Percentiles rank a stretch among this genome's conserved stretches.
phyloP scores from a whole-genome alignment of 352 stramenopile species.

The Pythium utonaiense region DNA sequence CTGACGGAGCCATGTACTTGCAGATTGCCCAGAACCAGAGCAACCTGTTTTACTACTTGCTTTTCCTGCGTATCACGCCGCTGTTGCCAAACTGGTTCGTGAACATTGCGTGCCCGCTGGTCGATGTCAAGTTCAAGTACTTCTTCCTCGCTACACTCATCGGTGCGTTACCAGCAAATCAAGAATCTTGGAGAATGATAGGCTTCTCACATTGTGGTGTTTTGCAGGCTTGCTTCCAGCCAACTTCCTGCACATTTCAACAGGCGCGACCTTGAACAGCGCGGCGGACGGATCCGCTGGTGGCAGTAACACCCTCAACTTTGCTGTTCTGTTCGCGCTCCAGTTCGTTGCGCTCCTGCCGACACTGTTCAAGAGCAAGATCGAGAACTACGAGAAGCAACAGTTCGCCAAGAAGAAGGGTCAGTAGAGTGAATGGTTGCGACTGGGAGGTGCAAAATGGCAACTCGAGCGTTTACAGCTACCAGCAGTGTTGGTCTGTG shows the following conservation, averaged over 20 bases:
- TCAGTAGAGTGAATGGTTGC: constrained; percentile 7
- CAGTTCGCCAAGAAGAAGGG: constrained; percentile 65
- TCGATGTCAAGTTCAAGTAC: constrained; percentile 80
- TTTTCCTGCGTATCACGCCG: constrained; percentile 88
- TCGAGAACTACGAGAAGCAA: constrained; percentile 78
- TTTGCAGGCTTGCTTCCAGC: constrained; percentile 56
- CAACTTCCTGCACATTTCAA: constrained; percentile 86
- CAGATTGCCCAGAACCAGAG: constrained; percentile 77
- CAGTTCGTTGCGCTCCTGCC: constrained; percentile 82
- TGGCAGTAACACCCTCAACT: constrained; percentile 74
- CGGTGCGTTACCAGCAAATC: constrained; percentile 20
- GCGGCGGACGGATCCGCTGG: constrained; percentile 40
- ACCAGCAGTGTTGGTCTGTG: too few relatives aligned
- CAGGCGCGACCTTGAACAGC: constrained; percentile 73
- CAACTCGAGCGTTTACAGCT: too few relatives aligned
- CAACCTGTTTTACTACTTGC: constrained; percentile 88
- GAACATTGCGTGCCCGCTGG: constrained; percentile 84
- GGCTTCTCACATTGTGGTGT: background rate
- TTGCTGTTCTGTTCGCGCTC: constrained; percentile 78
- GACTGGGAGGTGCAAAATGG: background rate
- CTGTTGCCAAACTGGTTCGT: constrained; percentile 89
- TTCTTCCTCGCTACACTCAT: constrained; percentile 85
- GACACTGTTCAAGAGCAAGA: constrained; percentile 85
- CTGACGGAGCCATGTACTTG: too few relatives aligned
- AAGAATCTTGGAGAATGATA: background rate